Conservation (phyloP, 805 yeast genomes). For the Candida piceae region DNA sequence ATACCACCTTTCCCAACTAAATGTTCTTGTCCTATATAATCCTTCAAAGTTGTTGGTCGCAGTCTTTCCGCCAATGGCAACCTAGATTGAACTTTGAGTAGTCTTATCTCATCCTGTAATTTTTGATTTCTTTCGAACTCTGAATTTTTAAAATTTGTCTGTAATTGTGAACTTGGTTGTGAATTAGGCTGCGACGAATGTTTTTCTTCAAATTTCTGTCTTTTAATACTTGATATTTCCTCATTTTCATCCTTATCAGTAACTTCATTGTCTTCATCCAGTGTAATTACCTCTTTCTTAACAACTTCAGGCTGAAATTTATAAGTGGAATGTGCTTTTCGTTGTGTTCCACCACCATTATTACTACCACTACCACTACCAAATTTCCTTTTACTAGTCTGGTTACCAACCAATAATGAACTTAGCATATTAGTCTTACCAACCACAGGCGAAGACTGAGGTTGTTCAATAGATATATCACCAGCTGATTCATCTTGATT, state of each 20-base stretch:
- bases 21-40: conserved; percentile 83
- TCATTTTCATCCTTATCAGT: neutral
- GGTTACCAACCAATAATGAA: conserved; percentile 13
- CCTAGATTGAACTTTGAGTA: conserved; percentile 19
- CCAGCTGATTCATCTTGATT: neutral
- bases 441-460: neutral
- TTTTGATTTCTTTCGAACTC: conserved; percentile 4
- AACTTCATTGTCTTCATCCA: neutral
- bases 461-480: neutral
- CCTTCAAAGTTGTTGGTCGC: conserved; percentile 68
- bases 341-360: neutral
- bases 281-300: neutral
- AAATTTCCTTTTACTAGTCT: conserved; percentile 1
- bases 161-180: conserved; percentile 3
- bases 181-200: no score
- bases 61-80: conserved; percentile 70
- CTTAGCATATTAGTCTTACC: conserved; percentile 8
- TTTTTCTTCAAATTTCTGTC: no score
- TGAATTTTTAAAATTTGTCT: neutral
- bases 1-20: conserved; percentile 63
- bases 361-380: no score
- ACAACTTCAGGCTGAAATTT: neutral
- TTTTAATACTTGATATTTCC: no score
- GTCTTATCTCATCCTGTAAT: conserved; percentile 15
- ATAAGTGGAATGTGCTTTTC: neutral